Evolutionary conservation across 371 early-diverging fungal genomes (phyloP), one percentile per base, ranked within the genome.

Genomic region (Zychaea mexicana): DNA sequence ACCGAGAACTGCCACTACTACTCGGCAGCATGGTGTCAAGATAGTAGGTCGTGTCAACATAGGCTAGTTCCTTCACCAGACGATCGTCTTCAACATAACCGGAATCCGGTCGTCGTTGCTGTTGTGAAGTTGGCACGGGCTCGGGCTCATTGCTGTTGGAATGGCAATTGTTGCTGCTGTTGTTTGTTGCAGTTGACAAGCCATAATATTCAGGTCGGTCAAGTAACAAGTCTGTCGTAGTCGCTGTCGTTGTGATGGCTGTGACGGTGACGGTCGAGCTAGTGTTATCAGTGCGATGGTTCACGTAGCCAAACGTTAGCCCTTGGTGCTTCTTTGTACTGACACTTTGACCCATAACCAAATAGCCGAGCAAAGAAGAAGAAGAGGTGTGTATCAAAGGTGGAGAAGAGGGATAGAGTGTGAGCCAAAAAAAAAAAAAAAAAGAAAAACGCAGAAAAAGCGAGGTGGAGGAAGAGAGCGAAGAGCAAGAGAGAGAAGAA

Each of bases 31-130:
- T 24, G n/a, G 17, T 19, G 38, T 67, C 38, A 5, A 31, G 19
- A 49, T 81, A 81, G 46, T 81, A 78, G 0, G 77, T 81, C 33
- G 71, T 64, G 61, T 81, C 78, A 30, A 81, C 63, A 36, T 78
- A 81, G 22, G 56, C 62, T 1, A 81, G 52, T 55, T 81, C 82
- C 45, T 70, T 52, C n/a, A 62, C 65, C 26, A 78, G 33, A 27
- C 52, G 49, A 26, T 31, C 30, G 8, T 55, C 49, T 30, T 28
- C 31, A 6, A 39, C 24, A 33, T 60, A 31, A n/a, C 65, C 53
- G 12, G 59, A 65, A 55, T 60, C 65, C 26, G 60, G 38, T 26
- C 60, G 55, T 54, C 39, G 33, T 30, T 21, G 12, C n/a, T n/a
- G 45, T 28, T 33, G 26, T 26, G 36, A 54, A 33, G 36, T 26